Base-by-base conservation (phyloP, 345 rosid species). In the Eucalyptus paniculata region DNA sequence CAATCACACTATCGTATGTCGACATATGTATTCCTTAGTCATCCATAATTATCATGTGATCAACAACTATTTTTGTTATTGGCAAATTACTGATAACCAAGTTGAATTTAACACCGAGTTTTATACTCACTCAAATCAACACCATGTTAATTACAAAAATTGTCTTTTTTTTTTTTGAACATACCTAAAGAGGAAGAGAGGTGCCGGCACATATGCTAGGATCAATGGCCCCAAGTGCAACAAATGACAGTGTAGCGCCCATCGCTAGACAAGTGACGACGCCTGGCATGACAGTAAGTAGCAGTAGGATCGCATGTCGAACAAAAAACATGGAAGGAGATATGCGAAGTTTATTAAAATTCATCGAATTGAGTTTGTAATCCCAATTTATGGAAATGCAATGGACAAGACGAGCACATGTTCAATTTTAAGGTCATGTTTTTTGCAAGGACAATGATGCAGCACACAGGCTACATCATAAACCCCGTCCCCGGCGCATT, bases 181-280 rank as follows among this genome's bases (percentile, higher is more conserved):
- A 56, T 56, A 56, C 60, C 60, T 3, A 54, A 54, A 21, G 24
- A 2, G 60, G 26, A 21, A 54, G 60, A 54, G 58, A 54, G 26
- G 11, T 54, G 60, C 4, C 2, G 1, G 15, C 67, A 60, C 67
- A 12, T 0, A 24, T 60, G 32, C 16, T 12, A 3, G n/a, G 17
- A 60, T 60, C 2, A 0, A 12, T 60, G 17, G 67, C 67, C 12
- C 67, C 4, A 11, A 28, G 32, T 60, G 67, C 67, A 6, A 0
- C 67, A 60, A 60, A 60, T 60, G 67, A 60, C 0, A 4, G 3
- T 23, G 62, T 0, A 19, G 3, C 30, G 3, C 13, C 62, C 30
- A 60, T 60, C 5, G 3, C 18, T 6, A 28, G 26, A 56, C 62
- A 56, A 60, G 69, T 12, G 69, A 60, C 0, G 8, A 60, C 34